Conservation (phyloP, 345 rosid genomes). For the Cardamine resedifolia region DNA sequence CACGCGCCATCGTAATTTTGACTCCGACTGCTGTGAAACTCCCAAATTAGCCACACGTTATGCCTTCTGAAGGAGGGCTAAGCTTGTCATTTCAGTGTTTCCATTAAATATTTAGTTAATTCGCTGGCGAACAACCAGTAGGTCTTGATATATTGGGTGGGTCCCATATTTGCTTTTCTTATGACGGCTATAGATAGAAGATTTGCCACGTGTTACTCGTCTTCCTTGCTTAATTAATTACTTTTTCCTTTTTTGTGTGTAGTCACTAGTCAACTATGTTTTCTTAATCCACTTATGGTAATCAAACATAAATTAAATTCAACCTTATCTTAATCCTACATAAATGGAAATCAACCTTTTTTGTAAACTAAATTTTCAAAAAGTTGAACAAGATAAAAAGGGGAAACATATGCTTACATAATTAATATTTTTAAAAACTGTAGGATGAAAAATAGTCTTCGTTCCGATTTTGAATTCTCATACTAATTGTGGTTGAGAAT, state of each 20-base stretch:
- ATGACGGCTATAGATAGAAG: constrained; percentile 36
- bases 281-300: constrained; percentile 19
- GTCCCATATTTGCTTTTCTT: constrained; percentile 12
- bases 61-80: not conserved
- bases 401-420: not conserved
- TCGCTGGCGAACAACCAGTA: constrained; percentile 38
- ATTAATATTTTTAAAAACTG: not conserved
- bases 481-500: not conserved
- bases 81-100: not conserved
- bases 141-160: constrained; percentile 28
- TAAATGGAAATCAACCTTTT: not conserved
- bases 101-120: constrained; percentile 10
- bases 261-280: constrained; percentile 27
- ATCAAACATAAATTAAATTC: not conserved
- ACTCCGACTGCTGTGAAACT: not conserved
- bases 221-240: not conserved
- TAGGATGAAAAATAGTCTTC: not conserved
- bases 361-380: not conserved
- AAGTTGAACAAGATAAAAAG: constrained; percentile 1
- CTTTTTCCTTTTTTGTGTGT: not conserved
- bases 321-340: constrained; percentile 30
- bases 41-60: constrained; percentile 10
- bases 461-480: not conserved
- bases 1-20: constrained; percentile 34
- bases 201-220: constrained; percentile 28